Conservation (phyloP, 2,329 filamentous ascomycete genomes). For the Fusarium acutatum region DNA sequence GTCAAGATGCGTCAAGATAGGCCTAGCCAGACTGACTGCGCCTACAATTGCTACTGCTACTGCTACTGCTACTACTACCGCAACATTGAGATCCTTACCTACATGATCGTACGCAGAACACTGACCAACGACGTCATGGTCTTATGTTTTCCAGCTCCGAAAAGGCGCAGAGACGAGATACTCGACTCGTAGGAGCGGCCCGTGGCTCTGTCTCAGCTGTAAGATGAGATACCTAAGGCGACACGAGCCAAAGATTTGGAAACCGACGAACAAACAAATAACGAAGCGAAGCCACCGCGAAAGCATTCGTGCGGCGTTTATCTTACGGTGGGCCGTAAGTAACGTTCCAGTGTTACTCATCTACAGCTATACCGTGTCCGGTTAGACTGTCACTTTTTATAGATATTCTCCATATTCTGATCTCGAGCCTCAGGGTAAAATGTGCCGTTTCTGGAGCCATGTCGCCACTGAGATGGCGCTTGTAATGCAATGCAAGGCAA, state of each 20-base stretch:
- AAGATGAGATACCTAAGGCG: conserved; percentile 11
- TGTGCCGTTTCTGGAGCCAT: conserved; percentile 29
- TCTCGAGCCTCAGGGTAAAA: conserved; percentile 25
- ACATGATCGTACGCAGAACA: neutral
- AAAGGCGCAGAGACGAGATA: conserved; percentile 2
- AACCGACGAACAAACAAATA: conserved; percentile 14
- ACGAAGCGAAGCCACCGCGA: conserved; percentile 12
- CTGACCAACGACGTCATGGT: conserved; percentile 22
- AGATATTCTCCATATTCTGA: conserved; percentile 29
- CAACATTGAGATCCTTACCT: conserved; percentile 14
- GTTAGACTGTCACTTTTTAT: conserved; percentile 32
- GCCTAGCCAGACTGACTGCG: conserved; percentile 12
- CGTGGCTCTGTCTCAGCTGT: conserved; percentile 36
- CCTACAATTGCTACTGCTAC: conserved; percentile 20
- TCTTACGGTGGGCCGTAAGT: conserved; percentile 31
- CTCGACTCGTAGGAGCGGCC: neutral
- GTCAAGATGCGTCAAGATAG: conserved; percentile 10
- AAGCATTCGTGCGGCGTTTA: conserved; percentile 28
- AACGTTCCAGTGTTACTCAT: conserved; percentile 35
- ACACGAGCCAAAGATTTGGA: conserved; percentile 19
- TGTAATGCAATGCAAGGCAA: conserved; percentile 24
- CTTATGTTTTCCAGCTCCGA: conserved; percentile 6
- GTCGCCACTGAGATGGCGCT: conserved; percentile 26
- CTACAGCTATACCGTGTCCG: neutral
- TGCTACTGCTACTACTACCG: conserved; percentile 23